Base-by-base conservation (phyloP, 2,329 filamentous ascomycete genomes). In the Colletotrichum salicis region DNA sequence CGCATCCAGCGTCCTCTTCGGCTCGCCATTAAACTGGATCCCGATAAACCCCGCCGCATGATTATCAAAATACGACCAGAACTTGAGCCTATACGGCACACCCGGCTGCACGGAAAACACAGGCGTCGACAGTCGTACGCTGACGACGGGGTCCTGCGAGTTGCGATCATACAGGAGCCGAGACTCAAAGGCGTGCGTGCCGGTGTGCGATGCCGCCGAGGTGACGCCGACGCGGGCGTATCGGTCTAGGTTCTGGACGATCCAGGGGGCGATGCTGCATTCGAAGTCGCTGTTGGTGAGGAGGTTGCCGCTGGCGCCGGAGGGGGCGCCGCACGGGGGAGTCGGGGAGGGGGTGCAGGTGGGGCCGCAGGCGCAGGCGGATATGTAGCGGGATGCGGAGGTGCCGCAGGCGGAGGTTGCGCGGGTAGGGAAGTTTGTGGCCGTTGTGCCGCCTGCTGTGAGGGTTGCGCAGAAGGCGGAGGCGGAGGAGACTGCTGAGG, bases 401-500 rank as follows among this genome's bases (percentile, higher is more conserved):
- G 68, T 72, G 5, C 75, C 75, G 51, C 75, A 77, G 22, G 75
- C 75, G 12, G 62, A 58, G 7, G 73, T 75, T 2, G 75, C 75
- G 5, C 75, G 62, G 48, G 65, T 66, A 2, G 75, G 75, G 54
- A 72, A 75, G 41, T 75, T 71, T 56, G 73, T 74, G 8, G 75
- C 74, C 6, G 75, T 76, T 19, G 57, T 68, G 52, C 67, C 73
- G 24, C 60, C 66, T 8, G 73, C 71, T n/a, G 74, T 77, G 15
- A 77, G 67, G 41, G 75, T 75, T 33, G 68, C 73, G 59, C 75
- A 77, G 58, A 75, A 77, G 29, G 71, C 67, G 1, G 72, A 69
- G 5, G 75, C 75, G 4, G 70, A 52, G 13, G 74, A 72, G 8
- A 76, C 57, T 5, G 74, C 73, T 15, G 72, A 70, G 0, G 73